These are phyloP conservation scores for Leccinum subspadiceum DNA, from an alignment of 1,284 basidiomycete species.

Conservation along the genomic window DNA sequence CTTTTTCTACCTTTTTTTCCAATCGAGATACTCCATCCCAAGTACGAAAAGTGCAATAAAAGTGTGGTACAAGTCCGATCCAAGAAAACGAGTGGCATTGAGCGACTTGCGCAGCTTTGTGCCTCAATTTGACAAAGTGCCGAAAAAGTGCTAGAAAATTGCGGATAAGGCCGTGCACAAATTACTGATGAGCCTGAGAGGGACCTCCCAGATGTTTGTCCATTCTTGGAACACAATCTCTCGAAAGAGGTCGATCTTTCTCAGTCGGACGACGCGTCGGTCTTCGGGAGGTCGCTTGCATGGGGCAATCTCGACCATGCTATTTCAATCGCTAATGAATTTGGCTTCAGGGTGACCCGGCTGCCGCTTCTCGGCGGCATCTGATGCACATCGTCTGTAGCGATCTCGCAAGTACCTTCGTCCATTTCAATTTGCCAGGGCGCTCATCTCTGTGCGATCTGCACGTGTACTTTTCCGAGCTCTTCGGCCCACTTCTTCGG, in stretches of 20 bases:
- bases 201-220: slow-evolving; percentile 69
- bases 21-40: no score
- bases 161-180: no score
- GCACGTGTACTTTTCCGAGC: slow-evolving; percentile 75
- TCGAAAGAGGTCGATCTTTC: neutral
- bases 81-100: no score
- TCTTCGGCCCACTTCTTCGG: slow-evolving; percentile 68
- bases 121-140: no score
- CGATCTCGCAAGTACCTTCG: slow-evolving; percentile 56
- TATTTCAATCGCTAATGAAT: slow-evolving; percentile 37
- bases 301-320: slow-evolving; percentile 59
- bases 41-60: no score
- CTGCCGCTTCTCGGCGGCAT: slow-evolving; percentile 10
- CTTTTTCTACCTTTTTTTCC: no score
- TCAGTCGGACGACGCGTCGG: neutral
- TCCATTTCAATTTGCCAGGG: slow-evolving; percentile 1
- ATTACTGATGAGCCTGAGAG: slow-evolving; percentile 38
- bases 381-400: slow-evolving; percentile 71
- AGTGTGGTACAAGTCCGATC: no score
- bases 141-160: no score
- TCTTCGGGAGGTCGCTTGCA: slow-evolving; percentile 53
- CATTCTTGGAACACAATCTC: slow-evolving; percentile 54
- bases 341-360: slow-evolving; percentile 26
- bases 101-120: no score
- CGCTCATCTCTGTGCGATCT: neutral